A percentile compares a stretch with the other conserved stretches of the same genome.
Evolutionary conservation across 805 yeast genomes (phyloP).

Genomic region (Zygosaccharomyces gambellarensis): DNA sequence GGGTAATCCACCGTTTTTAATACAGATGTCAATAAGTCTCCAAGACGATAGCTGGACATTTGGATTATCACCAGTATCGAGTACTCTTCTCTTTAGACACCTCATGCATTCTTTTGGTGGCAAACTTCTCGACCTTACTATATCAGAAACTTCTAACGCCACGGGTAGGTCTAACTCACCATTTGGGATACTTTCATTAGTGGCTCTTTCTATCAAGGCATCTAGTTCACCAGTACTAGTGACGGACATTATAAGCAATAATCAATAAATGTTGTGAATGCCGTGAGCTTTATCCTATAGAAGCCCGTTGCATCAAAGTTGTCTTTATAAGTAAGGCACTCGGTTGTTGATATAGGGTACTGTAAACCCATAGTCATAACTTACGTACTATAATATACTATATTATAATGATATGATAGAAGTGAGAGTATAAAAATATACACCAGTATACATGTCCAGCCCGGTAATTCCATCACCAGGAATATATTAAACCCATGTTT

Average conservation of each 20-base stretch:
- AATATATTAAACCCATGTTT: not conserved
- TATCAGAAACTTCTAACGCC: slow-evolving; percentile 82
- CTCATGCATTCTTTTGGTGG: slow-evolving; percentile 81
- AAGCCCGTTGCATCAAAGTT: too few relatives aligned
- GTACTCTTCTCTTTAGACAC: slow-evolving; percentile 67
- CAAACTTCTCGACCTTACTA: slow-evolving; percentile 75
- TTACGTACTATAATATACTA: not conserved
- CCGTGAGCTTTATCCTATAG: too few relatives aligned
- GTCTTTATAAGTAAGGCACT: not conserved
- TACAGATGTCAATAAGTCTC: slow-evolving; percentile 76
- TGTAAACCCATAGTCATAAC: not conserved
- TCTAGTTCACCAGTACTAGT: slow-evolving; percentile 43
- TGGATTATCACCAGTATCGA: slow-evolving; percentile 58
- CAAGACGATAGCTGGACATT: slow-evolving; percentile 72
- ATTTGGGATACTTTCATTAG: slow-evolving; percentile 84
- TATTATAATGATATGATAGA: not conserved
- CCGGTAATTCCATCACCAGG: slow-evolving; percentile 3
- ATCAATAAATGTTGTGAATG: not conserved
- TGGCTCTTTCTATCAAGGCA: slow-evolving; percentile 64
- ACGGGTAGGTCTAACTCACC: slow-evolving; percentile 76
- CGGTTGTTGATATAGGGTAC: not conserved
- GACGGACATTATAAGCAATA: slow-evolving; percentile 19
- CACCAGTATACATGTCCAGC: slow-evolving; percentile 6
- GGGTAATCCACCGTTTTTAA: slow-evolving; percentile 88
- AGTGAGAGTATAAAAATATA: not conserved